Evolutionary conservation across 192 early-diverging fungal genomes (phyloP), one percentile per base, ranked within the genome.

Genomic region (Dissophora globulifera): DNA sequence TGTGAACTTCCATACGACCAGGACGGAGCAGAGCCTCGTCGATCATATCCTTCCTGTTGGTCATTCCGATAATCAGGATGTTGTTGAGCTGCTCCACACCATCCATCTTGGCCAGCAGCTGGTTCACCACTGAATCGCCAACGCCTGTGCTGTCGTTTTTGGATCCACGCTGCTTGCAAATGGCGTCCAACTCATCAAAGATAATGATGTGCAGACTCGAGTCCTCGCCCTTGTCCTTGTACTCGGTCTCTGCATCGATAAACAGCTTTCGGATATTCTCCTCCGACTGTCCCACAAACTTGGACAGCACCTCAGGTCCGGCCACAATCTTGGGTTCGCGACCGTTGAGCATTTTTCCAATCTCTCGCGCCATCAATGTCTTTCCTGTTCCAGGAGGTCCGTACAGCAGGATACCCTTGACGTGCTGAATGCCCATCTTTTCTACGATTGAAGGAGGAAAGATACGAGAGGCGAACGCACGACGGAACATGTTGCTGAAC

Each of bases 21-120:
- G 97, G 95, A 60, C 96, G 92, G 27, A 99, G 84, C 69, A 99
- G 79, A 4, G 97, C 97, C 62, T 99, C 97, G 71, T 99, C 97
- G 61, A 99, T 97, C 87, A 98, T 93, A 62, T 99, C 96, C 71
- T 94, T 87, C 63, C 96, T 80, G 79, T 98, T 99, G 50, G 97
- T 99, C 97, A 99, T 99, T 69, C 96, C 96, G 64, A 99, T 97
- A 40, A 97, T 92, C 67, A 97, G 78, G 50, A 99, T 96, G 79
- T 99, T 99, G 83, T 98, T 99, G 60, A 99, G 81, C 78, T 98
- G 96, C 42, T 98, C 95, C 9, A 99, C 96, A 86, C 96, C 97
- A 79, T 99, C 96, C 93, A 99, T 95, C 87, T 98, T 99, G 45
- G 96, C 90, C 55, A 99, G 83, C 61, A 99, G 83, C 82, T 99